Base-by-base conservation (phyloP, 345 rosid species). In the Gossypium australe region DNA sequence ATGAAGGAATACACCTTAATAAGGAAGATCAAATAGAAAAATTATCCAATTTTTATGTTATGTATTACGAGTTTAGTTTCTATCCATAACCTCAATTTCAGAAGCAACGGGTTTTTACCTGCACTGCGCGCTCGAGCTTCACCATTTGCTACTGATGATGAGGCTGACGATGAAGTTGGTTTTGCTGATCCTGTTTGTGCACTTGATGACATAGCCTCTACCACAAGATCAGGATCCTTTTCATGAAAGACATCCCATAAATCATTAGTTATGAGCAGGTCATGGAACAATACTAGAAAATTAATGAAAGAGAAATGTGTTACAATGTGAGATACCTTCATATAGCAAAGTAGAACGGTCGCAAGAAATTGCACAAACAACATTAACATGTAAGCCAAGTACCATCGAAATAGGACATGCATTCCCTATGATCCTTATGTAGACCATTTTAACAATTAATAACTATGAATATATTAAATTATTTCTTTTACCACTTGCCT, bases 141-240 rank as follows among this genome's bases (percentile, higher is more conserved):
- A 20, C 78, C 87, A 83, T 80, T 83, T 29, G 88, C 51, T 47
- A 84, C n/a, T 2, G 18, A 16, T 4, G 96, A 74, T 9, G 93
- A 82, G 47, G 84, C 27, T 24, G 93, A 88, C 52, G 97, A 85
- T 1, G 94, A 78, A 55, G 92, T 77, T 20, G 87, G 76, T 77
- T 82, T 89, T 11, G 92, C 57, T 57, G 96, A 78, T 82, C 90
- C 97, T 16, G 91, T 79, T 57, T 87, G 86, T 22, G 87, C 83
- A 68, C 82, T 76, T 43, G 95, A 52, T 22, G 85, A 64, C 93
- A 95, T 93, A 66, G 97, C 80, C 87, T 93, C 99, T 49, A 93
- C 99, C 75, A 91, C 77, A 76, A 93, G 81, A 75, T 87, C 98
- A 80, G 92, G 87, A 81, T 95, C 99, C 99, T 95, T 84, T 63